Percentiles rank a stretch among this genome's conserved stretches.
Conservation (phyloP, 257 asterid genomes). For the Eucommia ulmoides region DNA sequence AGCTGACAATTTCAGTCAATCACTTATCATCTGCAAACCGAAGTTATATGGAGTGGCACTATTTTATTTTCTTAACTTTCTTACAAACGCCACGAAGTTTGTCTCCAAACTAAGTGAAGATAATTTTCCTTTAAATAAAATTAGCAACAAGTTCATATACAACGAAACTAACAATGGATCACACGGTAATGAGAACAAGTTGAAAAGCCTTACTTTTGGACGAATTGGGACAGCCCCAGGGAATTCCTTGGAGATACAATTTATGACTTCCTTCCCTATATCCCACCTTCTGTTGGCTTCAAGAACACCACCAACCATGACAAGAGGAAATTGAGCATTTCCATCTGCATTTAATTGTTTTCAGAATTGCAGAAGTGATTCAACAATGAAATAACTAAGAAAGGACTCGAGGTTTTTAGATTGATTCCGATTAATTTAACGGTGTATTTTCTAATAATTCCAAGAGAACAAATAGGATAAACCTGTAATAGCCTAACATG, state of each 20-base stretch:
- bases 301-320: conserved; percentile 77
- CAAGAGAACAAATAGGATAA: too few species aligned
- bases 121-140: neutral
- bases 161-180: neutral
- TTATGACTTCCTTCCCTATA: conserved; percentile 59
- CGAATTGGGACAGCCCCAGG: conserved; percentile 61
- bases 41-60: too few species aligned
- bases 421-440: too few species aligned
- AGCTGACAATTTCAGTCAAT: too few species aligned
- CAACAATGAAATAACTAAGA: conserved; percentile 4
- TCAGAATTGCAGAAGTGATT: neutral
- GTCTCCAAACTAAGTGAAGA: neutral
- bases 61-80: neutral
- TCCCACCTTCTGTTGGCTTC: conserved; percentile 73
- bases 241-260: conserved; percentile 47
- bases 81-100: neutral
- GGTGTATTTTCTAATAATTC: too few species aligned
- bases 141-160: neutral
- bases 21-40: too few species aligned
- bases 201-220: conserved; percentile 38
- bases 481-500: too few species aligned
- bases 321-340: conserved; percentile 56
- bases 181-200: neutral
- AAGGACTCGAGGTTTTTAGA: too few species aligned
- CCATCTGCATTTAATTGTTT: conserved; percentile 37